Evolutionary conservation across 148 eudicot species (phyloP).

Genomic region (Tetragonia tetragonoides): DNA sequence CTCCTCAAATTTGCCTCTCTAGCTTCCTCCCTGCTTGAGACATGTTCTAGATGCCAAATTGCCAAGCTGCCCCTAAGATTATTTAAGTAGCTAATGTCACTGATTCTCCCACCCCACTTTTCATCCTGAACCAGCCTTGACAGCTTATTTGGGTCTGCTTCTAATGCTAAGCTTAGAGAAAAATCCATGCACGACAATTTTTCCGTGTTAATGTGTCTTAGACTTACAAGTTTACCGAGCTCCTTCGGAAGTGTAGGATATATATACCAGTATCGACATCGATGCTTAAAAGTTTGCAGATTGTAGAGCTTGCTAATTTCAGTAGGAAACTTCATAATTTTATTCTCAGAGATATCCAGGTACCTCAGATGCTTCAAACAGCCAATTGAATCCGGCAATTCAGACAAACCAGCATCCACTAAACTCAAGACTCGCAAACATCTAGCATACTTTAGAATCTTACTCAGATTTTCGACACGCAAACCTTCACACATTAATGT

Average conservation of each 20-base stretch:
- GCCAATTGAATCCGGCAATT: slow-evolving; percentile 10
- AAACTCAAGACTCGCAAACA: slow-evolving; percentile 7
- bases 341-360: slow-evolving; percentile 13
- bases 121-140: not conserved
- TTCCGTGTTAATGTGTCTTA: not conserved
- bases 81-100: slow-evolving; percentile 2
- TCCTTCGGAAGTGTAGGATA: not conserved
- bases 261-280: not conserved
- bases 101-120: slow-evolving; percentile 15
- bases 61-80: slow-evolving; percentile 12
- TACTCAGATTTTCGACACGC: not conserved
- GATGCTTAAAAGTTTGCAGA: slow-evolving; percentile 15
- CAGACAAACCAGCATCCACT: not conserved
- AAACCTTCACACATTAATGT: not conserved
- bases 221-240: not conserved
- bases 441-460: not conserved
- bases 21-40: slow-evolving; percentile 10
- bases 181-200: not conserved
- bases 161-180: not conserved
- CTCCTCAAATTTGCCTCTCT: not conserved
- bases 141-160: not conserved
- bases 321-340: not conserved
- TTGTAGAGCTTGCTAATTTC: slow-evolving; percentile 1
- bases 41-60: slow-evolving; percentile 14
- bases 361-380: slow-evolving; percentile 14